Conservation (phyloP, 2,329 filamentous ascomycete species). For the Fusarium sp. region DNA sequence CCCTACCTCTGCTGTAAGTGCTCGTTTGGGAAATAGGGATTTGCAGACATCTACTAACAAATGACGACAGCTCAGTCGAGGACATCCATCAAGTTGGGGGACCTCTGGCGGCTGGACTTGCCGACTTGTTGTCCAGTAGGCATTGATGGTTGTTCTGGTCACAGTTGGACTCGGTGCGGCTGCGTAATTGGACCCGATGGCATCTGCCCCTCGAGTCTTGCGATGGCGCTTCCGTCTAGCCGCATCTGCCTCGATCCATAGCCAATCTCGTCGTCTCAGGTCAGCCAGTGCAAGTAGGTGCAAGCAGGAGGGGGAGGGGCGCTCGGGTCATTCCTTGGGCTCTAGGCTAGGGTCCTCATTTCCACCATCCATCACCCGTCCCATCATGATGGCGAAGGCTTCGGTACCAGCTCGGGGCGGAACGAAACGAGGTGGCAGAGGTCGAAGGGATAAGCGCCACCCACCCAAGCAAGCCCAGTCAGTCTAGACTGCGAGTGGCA, state of each 20-base stretch:
- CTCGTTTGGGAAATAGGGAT: background rate
- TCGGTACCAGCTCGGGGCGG: conserved; percentile 14
- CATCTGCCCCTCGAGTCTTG: conserved; percentile 37
- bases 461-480: conserved; percentile 8
- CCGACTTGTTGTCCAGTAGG: background rate
- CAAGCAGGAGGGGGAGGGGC: conserved; percentile 30
- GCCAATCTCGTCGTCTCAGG: conserved; percentile 43
- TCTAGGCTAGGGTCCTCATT: conserved; percentile 10
- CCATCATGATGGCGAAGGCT: conserved; percentile 3
- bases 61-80: conserved; percentile 11
- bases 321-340: conserved; percentile 20
- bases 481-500: conserved; percentile 25
- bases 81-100: conserved; percentile 1
- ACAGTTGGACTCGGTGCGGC: conserved; percentile 4
- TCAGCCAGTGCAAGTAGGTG: conserved; percentile 14
- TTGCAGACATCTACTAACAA: conserved; percentile 10
- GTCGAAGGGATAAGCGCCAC: conserved; percentile 12
- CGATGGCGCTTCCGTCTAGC: conserved; percentile 41
- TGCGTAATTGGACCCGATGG: conserved; percentile 17
- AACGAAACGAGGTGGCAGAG: conserved; percentile 22
- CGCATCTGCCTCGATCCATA: conserved; percentile 39
- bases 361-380: conserved; percentile 15
- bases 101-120: background rate
- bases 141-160: background rate
- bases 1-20: background rate